Percentiles rank a stretch among this genome's conserved stretches.
Conservation (phyloP, 2,329 filamentous ascomycete genomes). For the Arachnomyces sp. region DNA sequence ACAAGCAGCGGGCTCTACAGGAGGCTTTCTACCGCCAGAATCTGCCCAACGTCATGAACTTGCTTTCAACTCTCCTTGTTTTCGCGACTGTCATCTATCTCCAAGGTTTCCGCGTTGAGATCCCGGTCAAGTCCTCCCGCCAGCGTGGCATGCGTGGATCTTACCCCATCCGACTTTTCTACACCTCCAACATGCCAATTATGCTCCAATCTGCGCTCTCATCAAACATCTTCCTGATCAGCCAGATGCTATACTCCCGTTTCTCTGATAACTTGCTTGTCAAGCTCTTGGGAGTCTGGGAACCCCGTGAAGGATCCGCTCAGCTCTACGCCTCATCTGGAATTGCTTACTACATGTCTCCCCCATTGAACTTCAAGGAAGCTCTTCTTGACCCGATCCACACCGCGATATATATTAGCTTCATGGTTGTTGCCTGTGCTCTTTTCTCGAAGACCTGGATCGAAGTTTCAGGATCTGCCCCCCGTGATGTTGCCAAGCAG, state of each 20-base stretch:
- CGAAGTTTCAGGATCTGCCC: slow-evolving; percentile 95
- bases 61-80: slow-evolving; percentile 83
- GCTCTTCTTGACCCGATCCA: slow-evolving; percentile 95
- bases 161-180: slow-evolving; percentile 98
- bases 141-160: slow-evolving; percentile 97
- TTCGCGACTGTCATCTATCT: slow-evolving; percentile 99
- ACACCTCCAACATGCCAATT: slow-evolving; percentile 99
- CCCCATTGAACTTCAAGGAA: slow-evolving; percentile 94
- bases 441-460: slow-evolving; percentile 99
- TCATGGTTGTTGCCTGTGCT: slow-evolving; percentile 96
- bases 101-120: slow-evolving; percentile 98
- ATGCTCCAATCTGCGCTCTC: slow-evolving; percentile 98
- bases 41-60: slow-evolving; percentile 98
- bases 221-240: slow-evolving; percentile 98
- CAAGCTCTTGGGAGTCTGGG: slow-evolving; percentile 95
- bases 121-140: slow-evolving; percentile 97
- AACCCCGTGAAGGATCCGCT: slow-evolving; percentile 89
- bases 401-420: slow-evolving; percentile 87
- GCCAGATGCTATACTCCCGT: slow-evolving; percentile 98
- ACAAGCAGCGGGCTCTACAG: slow-evolving; percentile 97
- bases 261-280: slow-evolving; percentile 99
- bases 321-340: slow-evolving; percentile 91
- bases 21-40: slow-evolving; percentile 99
- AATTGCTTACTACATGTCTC: slow-evolving; percentile 99
- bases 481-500: slow-evolving; percentile 97